Evolutionary conservation across 768 basidiomycete genomes (phyloP), one percentile per base, ranked within the genome.

Genomic region (Mrakia gelida): DNA sequence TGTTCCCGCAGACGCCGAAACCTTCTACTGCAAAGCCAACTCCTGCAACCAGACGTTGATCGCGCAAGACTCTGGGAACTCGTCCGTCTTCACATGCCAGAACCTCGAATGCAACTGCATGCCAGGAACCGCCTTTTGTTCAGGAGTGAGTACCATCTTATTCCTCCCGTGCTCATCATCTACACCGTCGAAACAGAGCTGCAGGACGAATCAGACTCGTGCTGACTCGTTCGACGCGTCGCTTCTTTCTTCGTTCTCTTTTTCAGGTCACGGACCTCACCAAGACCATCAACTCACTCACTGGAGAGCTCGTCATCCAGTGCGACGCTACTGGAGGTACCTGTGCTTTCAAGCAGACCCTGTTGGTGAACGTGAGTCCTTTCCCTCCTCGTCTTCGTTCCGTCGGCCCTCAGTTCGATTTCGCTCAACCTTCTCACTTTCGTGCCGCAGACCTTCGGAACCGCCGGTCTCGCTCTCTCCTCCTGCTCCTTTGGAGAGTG

Each of bases 401-500:
- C 49, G 2, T 59, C 59, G 18, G 2, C n/a, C 28, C 26, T 11
- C n/a, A n/a, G n/a, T n/a, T 59, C 7, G 15, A n/a, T 59, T 8
- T 28, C 59, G 59, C 59, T 38, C 38, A 38, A 38, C 38, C 38
- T 70, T n/a, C 34, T 52, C 1, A 26, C 23, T 23, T 32, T 52
- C 32, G 7, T 45, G 2, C 52, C 1, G 9, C 49, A 73, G 71
- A 81, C 97, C 1, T 96, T 98, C 81, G 94, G 94, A 11, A 80
- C 87, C 0, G 82, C 84, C 56, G 95, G 95, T 0, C 88, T 98
- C n/a, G 80, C 86, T 9, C 86, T 98, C 15, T 87, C 87, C 73
- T 89, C 88, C 0, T 98, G 95, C 84, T 86, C 85, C 0, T 95
- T 91, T 80, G 95, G 95, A 34, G 95, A 98, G 85, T 97, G 95